Percentiles rank a stretch among this genome's conserved stretches.
Conservation (phyloP, 140 eudicot genomes). For the Senecio squalidus region DNA sequence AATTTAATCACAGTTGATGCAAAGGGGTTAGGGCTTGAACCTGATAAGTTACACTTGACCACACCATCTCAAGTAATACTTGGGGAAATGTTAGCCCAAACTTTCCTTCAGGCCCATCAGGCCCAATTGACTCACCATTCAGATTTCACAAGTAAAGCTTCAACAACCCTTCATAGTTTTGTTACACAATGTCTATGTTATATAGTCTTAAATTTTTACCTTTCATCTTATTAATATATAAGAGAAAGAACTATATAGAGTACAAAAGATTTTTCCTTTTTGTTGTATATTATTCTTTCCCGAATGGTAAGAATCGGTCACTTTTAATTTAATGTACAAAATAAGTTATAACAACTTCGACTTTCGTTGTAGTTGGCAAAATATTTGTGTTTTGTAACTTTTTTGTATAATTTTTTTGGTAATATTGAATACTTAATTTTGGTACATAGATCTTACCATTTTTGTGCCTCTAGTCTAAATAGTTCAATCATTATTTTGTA, state of each 20-base stretch:
- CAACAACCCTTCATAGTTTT: conserved; percentile 8
- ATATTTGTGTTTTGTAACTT: no score
- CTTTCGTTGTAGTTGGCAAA: no score
- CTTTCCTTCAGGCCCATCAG: conserved; percentile 20
- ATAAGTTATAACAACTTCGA: no score
- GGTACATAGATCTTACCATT: no score
- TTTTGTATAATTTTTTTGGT: no score
- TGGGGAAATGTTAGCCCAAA: conserved; percentile 46
- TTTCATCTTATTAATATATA: background rate
- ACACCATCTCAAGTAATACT: conserved; percentile 39
- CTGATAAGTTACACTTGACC: conserved; percentile 44
- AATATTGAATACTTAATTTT: no score
- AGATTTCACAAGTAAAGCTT: conserved; percentile 21
- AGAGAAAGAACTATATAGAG: background rate
- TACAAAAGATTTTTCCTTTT: background rate
- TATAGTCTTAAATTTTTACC: background rate
- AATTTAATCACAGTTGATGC: conserved; percentile 45
- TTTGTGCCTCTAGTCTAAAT: no score
- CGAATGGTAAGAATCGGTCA: no score
- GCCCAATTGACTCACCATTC: no score
- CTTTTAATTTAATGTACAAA: no score
- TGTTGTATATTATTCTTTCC: no score
- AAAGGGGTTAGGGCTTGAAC: conserved; percentile 36
- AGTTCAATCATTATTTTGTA: no score
- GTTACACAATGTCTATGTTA: background rate